These are phyloP conservation scores for Cladosporium sp. DNA, from an alignment of 2,329 filamentous ascomycete species.

Conservation along the genomic window DNA sequence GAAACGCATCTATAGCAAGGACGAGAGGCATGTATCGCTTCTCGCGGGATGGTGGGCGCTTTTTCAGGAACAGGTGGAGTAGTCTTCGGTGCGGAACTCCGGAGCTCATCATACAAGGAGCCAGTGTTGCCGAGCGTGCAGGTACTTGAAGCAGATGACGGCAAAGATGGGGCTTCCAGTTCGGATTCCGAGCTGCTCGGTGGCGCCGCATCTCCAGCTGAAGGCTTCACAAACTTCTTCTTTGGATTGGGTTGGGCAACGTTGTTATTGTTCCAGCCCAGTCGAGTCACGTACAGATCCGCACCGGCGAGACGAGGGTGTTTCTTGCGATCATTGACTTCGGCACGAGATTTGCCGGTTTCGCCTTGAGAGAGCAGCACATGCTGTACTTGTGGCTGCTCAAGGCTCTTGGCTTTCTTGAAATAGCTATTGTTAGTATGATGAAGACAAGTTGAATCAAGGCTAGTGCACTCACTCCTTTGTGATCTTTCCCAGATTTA, in stretches of 20 bases:
- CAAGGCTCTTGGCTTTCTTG: slow-evolving; percentile 25
- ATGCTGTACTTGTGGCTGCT: slow-evolving; percentile 31
- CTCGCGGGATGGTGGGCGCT: slow-evolving; percentile 23
- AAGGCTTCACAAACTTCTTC: not conserved
- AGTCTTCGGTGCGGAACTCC: slow-evolving; percentile 26
- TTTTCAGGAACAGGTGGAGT: not conserved
- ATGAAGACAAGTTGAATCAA: not conserved
- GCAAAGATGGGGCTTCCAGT: slow-evolving; percentile 21
- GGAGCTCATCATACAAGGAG: slow-evolving; percentile 54
- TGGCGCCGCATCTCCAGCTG: not conserved
- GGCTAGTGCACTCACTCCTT: slow-evolving; percentile 26
- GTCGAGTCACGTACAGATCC: slow-evolving; percentile 54
- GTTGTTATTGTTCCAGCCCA: slow-evolving; percentile 36
- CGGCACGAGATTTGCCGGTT: slow-evolving; percentile 28
- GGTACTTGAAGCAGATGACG: slow-evolving; percentile 21
- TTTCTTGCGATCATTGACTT: slow-evolving; percentile 46
- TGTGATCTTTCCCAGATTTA: slow-evolving; percentile 33
- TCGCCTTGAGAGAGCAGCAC: slow-evolving; percentile 37
- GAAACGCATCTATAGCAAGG: slow-evolving; percentile 57
- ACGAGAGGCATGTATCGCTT: slow-evolving; percentile 44
- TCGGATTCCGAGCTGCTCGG: slow-evolving; percentile 7
- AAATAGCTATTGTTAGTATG: slow-evolving; percentile 25
- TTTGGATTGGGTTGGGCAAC: not conserved
- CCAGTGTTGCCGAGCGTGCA: slow-evolving; percentile 26
- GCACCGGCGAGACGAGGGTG: slow-evolving; percentile 51